phyloP scores from a whole-genome alignment of 2,329 filamentous ascomycete species.

The Ophiostoma quercus region DNA sequence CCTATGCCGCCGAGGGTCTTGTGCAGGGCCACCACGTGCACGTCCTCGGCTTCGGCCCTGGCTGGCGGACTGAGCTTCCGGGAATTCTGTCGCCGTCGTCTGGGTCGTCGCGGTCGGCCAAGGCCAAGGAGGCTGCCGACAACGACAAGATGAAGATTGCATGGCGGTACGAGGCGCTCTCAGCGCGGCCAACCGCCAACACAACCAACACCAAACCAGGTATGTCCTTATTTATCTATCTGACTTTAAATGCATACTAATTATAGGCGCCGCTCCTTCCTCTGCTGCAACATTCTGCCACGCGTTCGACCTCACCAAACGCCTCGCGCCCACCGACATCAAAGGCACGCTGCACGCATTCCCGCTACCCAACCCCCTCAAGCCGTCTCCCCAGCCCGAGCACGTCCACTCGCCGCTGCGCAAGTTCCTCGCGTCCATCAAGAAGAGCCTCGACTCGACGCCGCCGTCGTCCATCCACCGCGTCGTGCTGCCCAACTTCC shows the following conservation, averaged over 20 bases:
- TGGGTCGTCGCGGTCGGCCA: slow-evolving; percentile 35
- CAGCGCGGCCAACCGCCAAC: slow-evolving; percentile 11
- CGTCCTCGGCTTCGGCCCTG: slow-evolving; percentile 71
- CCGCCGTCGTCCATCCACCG: slow-evolving; percentile 65
- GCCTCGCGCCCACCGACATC: slow-evolving; percentile 47
- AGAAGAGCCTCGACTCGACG: slow-evolving; percentile 51
- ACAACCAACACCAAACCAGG: neutral
- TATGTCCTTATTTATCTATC: neutral
- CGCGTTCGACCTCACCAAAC: slow-evolving; percentile 64
- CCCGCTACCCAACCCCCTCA: slow-evolving; percentile 44
- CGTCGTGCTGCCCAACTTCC: slow-evolving; percentile 74
- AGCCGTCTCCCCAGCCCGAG: slow-evolving; percentile 25
- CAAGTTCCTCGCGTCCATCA: slow-evolving; percentile 56
- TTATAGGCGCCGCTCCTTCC: neutral
- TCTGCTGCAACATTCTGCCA: slow-evolving; percentile 55
- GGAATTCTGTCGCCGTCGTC: slow-evolving; percentile 52
- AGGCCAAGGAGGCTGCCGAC: slow-evolving; percentile 38
- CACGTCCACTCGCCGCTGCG: slow-evolving; percentile 51
- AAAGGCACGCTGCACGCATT: slow-evolving; percentile 49
- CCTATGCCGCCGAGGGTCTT: slow-evolving; percentile 89
- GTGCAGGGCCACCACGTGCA: slow-evolving; percentile 87
- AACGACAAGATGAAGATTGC: slow-evolving; percentile 94
- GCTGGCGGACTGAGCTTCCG: slow-evolving; percentile 79
- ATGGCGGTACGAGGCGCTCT: slow-evolving; percentile 88
- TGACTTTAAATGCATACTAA: neutral